Percentiles rank a stretch among this genome's conserved stretches.
Conservation (phyloP, 2,329 filamentous ascomycete genomes). For the Chrysosporium keratinophilum region DNA sequence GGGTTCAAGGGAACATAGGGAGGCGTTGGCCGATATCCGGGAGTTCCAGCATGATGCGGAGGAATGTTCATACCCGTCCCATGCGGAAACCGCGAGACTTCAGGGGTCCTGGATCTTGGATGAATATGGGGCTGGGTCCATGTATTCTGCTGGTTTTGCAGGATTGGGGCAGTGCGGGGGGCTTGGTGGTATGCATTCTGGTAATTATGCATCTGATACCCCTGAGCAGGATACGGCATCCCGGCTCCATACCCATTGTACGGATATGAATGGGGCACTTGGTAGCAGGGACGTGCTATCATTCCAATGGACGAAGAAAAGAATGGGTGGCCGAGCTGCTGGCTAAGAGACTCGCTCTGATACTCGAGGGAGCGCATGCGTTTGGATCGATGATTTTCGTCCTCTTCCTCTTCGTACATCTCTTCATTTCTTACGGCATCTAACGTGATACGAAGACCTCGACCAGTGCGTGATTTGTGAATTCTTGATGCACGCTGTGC, state of each 20-base stretch:
- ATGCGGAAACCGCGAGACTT: not conserved
- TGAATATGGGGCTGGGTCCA: not conserved
- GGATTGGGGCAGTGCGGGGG: not conserved
- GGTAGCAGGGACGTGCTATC: not conserved
- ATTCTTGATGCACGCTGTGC: conserved; percentile 81
- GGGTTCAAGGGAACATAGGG: not conserved
- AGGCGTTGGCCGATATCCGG: not conserved
- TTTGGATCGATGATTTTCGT: conserved; percentile 41
- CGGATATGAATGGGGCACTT: not conserved
- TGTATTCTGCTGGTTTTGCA: not conserved
- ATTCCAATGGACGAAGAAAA: not conserved
- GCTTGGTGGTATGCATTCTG: not conserved
- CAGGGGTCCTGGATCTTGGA: not conserved
- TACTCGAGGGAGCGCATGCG: not conserved
- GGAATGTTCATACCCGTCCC: not conserved
- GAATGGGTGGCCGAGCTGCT: not conserved
- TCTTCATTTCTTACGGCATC: conserved; percentile 82
- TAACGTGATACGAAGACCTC: conserved; percentile 68
- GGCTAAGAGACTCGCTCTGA: not conserved
- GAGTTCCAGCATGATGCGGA: not conserved
- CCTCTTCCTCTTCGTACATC: conserved; percentile 94
- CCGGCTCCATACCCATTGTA: not conserved
- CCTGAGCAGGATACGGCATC: not conserved
- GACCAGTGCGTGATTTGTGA: conserved; percentile 77
- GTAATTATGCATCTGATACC: conserved; percentile 1